Evolutionary conservation across 2,329 filamentous ascomycete genomes (phyloP).

Genomic region (Exophiala oligosperma): DNA sequence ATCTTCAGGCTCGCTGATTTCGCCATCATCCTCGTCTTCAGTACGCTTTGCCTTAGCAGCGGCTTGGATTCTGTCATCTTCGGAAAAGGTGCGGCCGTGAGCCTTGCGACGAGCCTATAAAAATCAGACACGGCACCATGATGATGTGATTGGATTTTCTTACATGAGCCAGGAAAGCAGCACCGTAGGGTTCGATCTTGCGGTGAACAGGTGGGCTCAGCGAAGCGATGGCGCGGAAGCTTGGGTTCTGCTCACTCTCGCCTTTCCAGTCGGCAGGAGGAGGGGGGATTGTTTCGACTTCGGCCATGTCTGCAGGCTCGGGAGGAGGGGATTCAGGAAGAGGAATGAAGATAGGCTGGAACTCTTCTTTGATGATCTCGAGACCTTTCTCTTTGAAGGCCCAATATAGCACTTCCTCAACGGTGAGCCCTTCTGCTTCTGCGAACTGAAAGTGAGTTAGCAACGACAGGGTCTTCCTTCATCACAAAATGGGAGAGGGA

Average conservation of each 20-base stretch:
- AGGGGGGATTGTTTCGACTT: constrained; percentile 43
- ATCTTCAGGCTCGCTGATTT: constrained; percentile 93
- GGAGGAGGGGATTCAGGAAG: neutral
- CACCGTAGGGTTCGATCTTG: constrained; percentile 92
- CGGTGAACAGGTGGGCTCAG: constrained; percentile 78
- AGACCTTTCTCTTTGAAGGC: neutral
- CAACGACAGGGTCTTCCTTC: too few relatives aligned
- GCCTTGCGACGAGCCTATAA: constrained; percentile 72
- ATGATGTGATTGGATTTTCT: neutral
- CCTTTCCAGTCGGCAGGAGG: constrained; percentile 79
- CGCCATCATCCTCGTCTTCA: constrained; percentile 84
- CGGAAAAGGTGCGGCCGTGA: constrained; percentile 96
- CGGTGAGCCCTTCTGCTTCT: neutral
- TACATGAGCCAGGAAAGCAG: constrained; percentile 89
- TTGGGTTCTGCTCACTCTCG: constrained; percentile 67
- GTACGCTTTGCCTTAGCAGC: constrained; percentile 94
- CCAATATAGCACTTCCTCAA: neutral
- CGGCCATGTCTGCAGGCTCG: constrained; percentile 14
- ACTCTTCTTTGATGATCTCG: neutral
- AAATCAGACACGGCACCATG: neutral
- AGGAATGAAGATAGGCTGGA: neutral
- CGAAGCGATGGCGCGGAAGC: constrained; percentile 76
- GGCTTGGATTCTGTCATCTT: constrained; percentile 96
- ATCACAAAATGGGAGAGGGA: too few relatives aligned
- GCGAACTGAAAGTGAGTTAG: neutral